A percentile compares a stretch with the other conserved stretches of the same genome.
phyloP scores from a whole-genome alignment of 2,329 filamentous ascomycete species.

The Ilyonectria robusta region DNA sequence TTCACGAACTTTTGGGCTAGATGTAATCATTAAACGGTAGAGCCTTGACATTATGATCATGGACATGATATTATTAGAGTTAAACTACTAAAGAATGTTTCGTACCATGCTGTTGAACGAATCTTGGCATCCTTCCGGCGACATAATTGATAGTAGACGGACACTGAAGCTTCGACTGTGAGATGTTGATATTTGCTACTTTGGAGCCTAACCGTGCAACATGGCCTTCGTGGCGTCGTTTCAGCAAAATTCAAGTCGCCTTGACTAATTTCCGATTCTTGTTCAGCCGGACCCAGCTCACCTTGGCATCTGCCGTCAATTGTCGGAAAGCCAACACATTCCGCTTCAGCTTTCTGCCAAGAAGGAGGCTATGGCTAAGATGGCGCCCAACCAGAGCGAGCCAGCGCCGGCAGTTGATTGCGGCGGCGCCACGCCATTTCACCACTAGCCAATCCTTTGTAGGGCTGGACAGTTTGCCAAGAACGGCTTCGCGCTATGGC shows the following conservation, averaged over 20 bases:
- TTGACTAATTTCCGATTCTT: background rate
- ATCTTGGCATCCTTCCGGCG: too few species aligned
- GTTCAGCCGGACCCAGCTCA: background rate
- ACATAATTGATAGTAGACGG: too few species aligned
- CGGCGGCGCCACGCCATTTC: background rate
- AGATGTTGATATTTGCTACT: background rate
- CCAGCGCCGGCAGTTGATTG: background rate
- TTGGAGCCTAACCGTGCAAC: background rate
- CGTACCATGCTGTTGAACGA: too few species aligned
- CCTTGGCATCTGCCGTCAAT: background rate
- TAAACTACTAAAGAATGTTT: background rate
- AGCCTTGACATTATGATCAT: background rate
- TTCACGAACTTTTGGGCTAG: constrained; percentile 22
- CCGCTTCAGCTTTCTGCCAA: background rate
- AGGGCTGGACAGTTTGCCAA: background rate
- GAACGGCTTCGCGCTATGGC: background rate
- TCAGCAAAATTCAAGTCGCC: background rate
- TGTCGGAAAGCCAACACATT: background rate
- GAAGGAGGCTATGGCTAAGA: background rate
- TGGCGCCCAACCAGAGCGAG: background rate
- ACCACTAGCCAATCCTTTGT: background rate
- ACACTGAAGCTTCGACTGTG: background rate
- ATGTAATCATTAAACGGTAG: background rate
- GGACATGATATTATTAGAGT: background rate
- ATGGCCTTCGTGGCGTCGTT: background rate